phyloP scores from a whole-genome alignment of 2,329 filamentous ascomycete species.

The Coniella lustricola region DNA sequence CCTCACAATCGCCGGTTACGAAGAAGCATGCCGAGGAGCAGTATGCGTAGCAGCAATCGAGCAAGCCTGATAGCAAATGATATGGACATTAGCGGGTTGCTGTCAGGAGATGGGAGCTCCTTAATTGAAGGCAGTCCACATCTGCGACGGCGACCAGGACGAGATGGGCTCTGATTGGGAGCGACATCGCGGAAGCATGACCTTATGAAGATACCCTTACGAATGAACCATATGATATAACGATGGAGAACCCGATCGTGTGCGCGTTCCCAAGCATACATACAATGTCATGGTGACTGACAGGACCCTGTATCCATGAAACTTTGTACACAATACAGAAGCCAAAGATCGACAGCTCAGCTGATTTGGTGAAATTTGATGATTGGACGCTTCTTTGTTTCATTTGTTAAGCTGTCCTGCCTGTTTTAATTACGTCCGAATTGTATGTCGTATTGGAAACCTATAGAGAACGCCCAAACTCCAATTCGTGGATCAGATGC shows the following conservation, averaged over 20 bases:
- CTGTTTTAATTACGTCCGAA: too few species aligned
- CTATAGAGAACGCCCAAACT: slow-evolving; percentile 3
- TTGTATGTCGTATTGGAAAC: too few species aligned
- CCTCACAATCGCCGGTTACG: slow-evolving; percentile 9
- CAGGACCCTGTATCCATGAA: too few species aligned
- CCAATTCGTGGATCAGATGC: slow-evolving; percentile 7
- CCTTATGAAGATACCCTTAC: slow-evolving; percentile 8
- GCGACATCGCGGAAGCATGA: not conserved
- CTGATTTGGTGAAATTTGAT: too few species aligned
- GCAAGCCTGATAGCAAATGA: slow-evolving; percentile 32
- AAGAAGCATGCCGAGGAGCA: slow-evolving; percentile 16
- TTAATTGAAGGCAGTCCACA: slow-evolving; percentile 49
- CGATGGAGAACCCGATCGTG: too few species aligned
- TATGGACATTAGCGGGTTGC: slow-evolving; percentile 49
- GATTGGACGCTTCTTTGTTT: too few species aligned
- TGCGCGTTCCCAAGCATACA: too few species aligned
- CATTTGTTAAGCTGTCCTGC: too few species aligned
- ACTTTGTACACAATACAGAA: too few species aligned
- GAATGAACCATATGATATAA: not conserved
- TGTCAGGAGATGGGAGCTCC: slow-evolving; percentile 53
- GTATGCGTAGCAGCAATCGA: slow-evolving; percentile 10
- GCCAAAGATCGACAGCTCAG: too few species aligned
- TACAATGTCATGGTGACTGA: too few species aligned
- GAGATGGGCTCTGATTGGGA: not conserved
- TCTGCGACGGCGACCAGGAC: slow-evolving; percentile 26